phyloP scores from a whole-genome alignment of 75 land plant species.

The Cupressus sempervirens region DNA sequence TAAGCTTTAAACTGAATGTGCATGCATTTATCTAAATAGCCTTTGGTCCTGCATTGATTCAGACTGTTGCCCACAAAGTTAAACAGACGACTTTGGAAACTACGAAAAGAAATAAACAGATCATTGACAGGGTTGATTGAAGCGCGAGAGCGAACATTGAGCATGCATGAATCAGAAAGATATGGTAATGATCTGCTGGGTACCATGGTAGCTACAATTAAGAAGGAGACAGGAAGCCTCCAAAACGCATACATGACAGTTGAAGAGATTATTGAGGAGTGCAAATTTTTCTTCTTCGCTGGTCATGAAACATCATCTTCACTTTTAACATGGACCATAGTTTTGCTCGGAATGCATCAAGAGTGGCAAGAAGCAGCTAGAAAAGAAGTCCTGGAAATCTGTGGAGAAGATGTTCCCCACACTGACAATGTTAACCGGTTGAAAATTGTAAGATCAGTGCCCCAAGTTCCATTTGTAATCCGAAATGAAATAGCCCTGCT shows the following conservation, averaged over 20 bases:
- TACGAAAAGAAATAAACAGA: constrained; percentile 13
- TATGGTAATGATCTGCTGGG: constrained; percentile 37
- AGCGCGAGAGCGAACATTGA: constrained; percentile 11
- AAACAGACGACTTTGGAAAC: constrained; percentile 22
- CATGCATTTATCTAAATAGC: not conserved
- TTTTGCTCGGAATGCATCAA: constrained; percentile 32
- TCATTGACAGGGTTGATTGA: constrained; percentile 18
- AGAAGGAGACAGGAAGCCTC: constrained; percentile 4
- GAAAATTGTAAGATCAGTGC: constrained; percentile 31
- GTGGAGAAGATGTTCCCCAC: constrained; percentile 19
- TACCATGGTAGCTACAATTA: constrained; percentile 21
- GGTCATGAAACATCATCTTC: constrained; percentile 47
- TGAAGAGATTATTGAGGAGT: constrained; percentile 49
- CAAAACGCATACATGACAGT: constrained; percentile 20
- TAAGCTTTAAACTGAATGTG: not conserved
- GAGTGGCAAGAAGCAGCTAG: constrained; percentile 48
- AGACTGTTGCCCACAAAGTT: constrained; percentile 36
- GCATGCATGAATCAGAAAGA: constrained; percentile 11
- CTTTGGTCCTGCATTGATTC: not conserved
- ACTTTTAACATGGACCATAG: constrained; percentile 39
- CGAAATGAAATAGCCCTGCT: not conserved
- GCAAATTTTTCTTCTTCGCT: constrained; percentile 43
- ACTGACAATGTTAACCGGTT: constrained; percentile 26
- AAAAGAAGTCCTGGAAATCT: constrained; percentile 33
- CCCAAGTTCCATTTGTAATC: not conserved